These are phyloP conservation scores for Golubevia sp. DNA, from an alignment of 1,284 basidiomycete genomes.

Conservation along the genomic window DNA sequence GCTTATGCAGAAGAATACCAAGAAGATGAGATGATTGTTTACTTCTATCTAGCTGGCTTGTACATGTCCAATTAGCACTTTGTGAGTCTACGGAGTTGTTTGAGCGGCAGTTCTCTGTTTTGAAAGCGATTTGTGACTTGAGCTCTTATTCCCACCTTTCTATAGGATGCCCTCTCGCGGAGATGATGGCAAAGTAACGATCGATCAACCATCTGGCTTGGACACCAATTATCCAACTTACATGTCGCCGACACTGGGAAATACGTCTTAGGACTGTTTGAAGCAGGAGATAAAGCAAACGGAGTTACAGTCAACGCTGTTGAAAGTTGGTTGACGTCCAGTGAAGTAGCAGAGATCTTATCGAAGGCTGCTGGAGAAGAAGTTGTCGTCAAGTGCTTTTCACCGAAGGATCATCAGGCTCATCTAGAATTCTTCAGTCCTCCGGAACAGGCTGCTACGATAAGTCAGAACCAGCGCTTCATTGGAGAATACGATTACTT, in stretches of 20 bases:
- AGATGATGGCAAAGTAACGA: constrained; percentile 10
- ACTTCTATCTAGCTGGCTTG: constrained; percentile 21
- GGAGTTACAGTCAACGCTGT: too few species aligned
- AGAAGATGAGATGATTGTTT: constrained; percentile 12
- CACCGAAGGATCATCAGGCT: too few species aligned
- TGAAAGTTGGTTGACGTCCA: too few species aligned
- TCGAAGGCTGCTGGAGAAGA: too few species aligned
- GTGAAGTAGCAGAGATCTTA: too few species aligned
- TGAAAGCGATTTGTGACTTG: too few species aligned
- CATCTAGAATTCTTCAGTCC: constrained; percentile 23
- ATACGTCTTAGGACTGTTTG: constrained; percentile 17
- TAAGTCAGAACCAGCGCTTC: constrained; percentile 26
- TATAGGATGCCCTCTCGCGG: constrained; percentile 7
- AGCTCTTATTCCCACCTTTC: too few species aligned
- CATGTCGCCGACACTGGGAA: constrained; percentile 17
- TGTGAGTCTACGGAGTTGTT: too few species aligned
- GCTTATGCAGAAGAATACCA: constrained; percentile 19
- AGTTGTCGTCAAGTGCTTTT: too few species aligned
- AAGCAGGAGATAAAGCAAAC: constrained; percentile 14
- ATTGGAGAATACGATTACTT: constrained; percentile 25
- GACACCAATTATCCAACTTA: constrained; percentile 8
- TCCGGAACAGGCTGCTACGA: constrained; percentile 10
- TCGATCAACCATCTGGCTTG: constrained; percentile 14
- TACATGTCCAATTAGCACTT: constrained; percentile 20
- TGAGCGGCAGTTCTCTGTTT: too few species aligned